phyloP scores from a whole-genome alignment of 2,329 filamentous ascomycete species.

The Elsinoe perseae region DNA sequence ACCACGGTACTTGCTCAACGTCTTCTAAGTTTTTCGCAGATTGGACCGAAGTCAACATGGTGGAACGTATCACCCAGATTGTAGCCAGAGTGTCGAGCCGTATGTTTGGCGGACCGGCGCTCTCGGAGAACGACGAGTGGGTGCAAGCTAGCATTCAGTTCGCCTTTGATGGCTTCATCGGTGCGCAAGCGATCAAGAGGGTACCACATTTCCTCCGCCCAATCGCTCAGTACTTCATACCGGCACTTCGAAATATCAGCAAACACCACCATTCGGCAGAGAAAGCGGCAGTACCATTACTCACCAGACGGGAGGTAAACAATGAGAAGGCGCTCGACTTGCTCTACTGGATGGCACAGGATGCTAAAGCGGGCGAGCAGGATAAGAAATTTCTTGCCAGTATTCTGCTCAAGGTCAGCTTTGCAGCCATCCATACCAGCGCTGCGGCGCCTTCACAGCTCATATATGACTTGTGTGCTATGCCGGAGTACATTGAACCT shows the following conservation, averaged over 20 bases:
- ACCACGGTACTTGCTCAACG: not conserved
- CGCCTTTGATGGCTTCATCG: slow-evolving; percentile 27
- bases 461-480: slow-evolving; percentile 25
- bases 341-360: slow-evolving; percentile 24
- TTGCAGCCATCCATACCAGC: slow-evolving; percentile 28
- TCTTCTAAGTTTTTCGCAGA: slow-evolving; percentile 19
- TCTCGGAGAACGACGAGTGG: slow-evolving; percentile 28
- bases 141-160: slow-evolving; percentile 27
- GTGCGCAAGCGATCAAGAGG: slow-evolving; percentile 24
- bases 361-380: slow-evolving; percentile 20
- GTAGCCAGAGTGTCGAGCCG: slow-evolving; percentile 27
- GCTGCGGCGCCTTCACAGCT: slow-evolving; percentile 24
- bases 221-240: slow-evolving; percentile 24
- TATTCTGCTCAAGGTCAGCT: slow-evolving; percentile 26
- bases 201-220: slow-evolving; percentile 25
- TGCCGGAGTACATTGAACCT: slow-evolving; percentile 20
- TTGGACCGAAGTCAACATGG: slow-evolving; percentile 24
- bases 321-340: slow-evolving; percentile 23
- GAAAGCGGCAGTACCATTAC: slow-evolving; percentile 25
- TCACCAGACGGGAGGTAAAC: slow-evolving; percentile 20
- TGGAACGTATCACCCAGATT: slow-evolving; percentile 23
- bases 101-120: slow-evolving; percentile 26
- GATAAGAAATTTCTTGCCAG: slow-evolving; percentile 23
- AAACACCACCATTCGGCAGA: slow-evolving; percentile 23
- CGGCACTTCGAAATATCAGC: slow-evolving; percentile 25